Conservation (phyloP, 371 early-diverging fungal genomes). For the Rhizopus stolonifer region DNA sequence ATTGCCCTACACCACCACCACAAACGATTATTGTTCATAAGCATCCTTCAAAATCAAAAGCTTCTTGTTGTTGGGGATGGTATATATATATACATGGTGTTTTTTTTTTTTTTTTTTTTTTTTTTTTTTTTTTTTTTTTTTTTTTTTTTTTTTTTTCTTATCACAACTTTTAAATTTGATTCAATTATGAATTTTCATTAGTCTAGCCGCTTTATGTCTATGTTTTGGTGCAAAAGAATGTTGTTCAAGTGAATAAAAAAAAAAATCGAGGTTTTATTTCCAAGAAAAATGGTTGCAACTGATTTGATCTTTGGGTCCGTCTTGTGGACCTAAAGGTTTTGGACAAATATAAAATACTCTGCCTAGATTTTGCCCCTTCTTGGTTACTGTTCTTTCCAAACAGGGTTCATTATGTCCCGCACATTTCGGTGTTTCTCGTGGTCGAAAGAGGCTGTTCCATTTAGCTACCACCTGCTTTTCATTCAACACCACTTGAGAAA, state of each 20-base stretch:
- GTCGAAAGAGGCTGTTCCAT: constrained; percentile 65
- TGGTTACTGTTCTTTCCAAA: constrained; percentile 65
- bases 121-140: too few species aligned
- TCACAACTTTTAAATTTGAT: too few species aligned
- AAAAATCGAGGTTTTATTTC: constrained; percentile 13
- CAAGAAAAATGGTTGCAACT: constrained; percentile 66
- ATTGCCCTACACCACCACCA: constrained; percentile 39
- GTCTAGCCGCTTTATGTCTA: constrained; percentile 26
- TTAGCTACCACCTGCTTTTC: constrained; percentile 23
- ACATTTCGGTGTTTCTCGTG: constrained; percentile 57
- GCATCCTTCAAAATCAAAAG: constrained; percentile 38
- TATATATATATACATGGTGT: constrained; percentile 20
- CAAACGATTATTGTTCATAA: constrained; percentile 41
- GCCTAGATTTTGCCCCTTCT: constrained; percentile 74
- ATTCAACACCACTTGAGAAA: too few species aligned
- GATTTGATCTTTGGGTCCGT: constrained; percentile 15
- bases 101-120: too few species aligned
- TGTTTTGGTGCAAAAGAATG: constrained; percentile 33
- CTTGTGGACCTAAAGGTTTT: constrained; percentile 50
- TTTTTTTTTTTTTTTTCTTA: too few species aligned
- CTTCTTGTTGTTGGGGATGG: constrained; percentile 53
- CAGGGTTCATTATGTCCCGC: constrained; percentile 64
- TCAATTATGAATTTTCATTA: too few species aligned
- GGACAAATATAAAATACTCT: constrained; percentile 72
- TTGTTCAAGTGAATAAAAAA: constrained; percentile 8